A percentile compares a stretch with the other conserved stretches of the same genome.
Conservation (phyloP, 371 early-diverging fungal species). For the Actinomortierella ambigua region DNA sequence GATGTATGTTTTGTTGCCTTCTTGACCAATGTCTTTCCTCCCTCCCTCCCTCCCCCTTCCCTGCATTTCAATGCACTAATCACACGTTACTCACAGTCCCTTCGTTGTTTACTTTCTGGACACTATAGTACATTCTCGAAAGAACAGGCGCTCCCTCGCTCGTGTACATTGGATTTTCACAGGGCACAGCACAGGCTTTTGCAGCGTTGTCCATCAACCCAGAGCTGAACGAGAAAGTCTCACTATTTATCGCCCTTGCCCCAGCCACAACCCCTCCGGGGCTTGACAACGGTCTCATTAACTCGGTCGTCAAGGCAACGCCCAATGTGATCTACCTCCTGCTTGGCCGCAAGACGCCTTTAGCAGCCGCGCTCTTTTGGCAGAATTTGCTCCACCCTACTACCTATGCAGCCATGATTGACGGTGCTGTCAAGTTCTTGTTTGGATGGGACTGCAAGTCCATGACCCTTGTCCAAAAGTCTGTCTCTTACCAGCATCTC, state of each 20-base stretch:
- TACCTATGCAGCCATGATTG: slow-evolving; percentile 80
- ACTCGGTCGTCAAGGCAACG: slow-evolving; percentile 84
- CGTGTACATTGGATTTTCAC: slow-evolving; percentile 95
- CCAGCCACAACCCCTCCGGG: slow-evolving; percentile 91
- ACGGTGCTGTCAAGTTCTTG: slow-evolving; percentile 72
- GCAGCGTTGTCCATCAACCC: slow-evolving; percentile 85
- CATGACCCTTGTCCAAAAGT: slow-evolving; percentile 76
- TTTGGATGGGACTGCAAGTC: slow-evolving; percentile 88
- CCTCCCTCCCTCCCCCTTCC: too few relatives aligned
- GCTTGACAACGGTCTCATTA: slow-evolving; percentile 79
- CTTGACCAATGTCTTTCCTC: too few relatives aligned
- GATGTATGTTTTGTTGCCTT: slow-evolving; percentile 67
- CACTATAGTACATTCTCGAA: slow-evolving; percentile 75
- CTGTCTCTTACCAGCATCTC: slow-evolving; percentile 85
- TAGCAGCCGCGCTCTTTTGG: slow-evolving; percentile 89
- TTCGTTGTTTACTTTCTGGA: background rate
- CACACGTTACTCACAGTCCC: too few relatives aligned
- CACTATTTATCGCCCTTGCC: slow-evolving; percentile 89
- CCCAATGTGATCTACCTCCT: slow-evolving; percentile 91
- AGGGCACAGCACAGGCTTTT: slow-evolving; percentile 94
- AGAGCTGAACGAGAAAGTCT: slow-evolving; percentile 80
- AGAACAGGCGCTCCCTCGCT: slow-evolving; percentile 79
- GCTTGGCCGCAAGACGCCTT: slow-evolving; percentile 85
- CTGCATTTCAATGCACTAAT: too few relatives aligned
- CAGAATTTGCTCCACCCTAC: slow-evolving; percentile 77